phyloP scores from a whole-genome alignment of 164 flowering plant genomes.

The Stephania yunnanensis region DNA sequence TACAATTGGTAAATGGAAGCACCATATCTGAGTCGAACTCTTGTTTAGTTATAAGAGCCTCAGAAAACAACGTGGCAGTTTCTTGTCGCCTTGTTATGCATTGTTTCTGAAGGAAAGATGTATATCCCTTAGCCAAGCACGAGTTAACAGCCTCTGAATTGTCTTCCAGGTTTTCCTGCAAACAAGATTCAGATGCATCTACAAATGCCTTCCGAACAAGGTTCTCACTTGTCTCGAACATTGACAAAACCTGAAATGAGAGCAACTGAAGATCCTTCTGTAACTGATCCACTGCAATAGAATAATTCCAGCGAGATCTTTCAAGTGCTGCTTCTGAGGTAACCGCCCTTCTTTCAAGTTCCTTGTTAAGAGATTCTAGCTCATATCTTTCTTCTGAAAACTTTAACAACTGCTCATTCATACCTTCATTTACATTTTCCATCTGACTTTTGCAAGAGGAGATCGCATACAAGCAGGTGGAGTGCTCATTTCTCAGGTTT shows the following conservation, averaged over 20 bases:
- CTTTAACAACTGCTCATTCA: slow-evolving; percentile 50
- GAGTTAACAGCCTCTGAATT: slow-evolving; percentile 16
- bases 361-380: slow-evolving; percentile 56
- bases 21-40: slow-evolving; percentile 4
- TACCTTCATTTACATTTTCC: slow-evolving; percentile 57
- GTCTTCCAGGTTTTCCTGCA: slow-evolving; percentile 22
- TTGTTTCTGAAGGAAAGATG: slow-evolving; percentile 13
- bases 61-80: background rate
- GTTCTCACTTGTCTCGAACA: slow-evolving; percentile 87
- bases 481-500: slow-evolving; percentile 72
- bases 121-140: slow-evolving; percentile 13
- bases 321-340: slow-evolving; percentile 76
- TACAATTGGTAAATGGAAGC: background rate
- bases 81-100: slow-evolving; percentile 1
- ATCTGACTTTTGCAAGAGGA: slow-evolving; percentile 61
- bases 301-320: slow-evolving; percentile 77
- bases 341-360: slow-evolving; percentile 72
- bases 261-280: slow-evolving; percentile 91
- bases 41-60: slow-evolving; percentile 8
- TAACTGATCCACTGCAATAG: slow-evolving; percentile 72
- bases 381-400: slow-evolving; percentile 49
- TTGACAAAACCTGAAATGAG: slow-evolving; percentile 83
- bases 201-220: slow-evolving; percentile 65
- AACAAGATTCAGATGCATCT: slow-evolving; percentile 38
- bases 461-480: slow-evolving; percentile 61